Conservation (phyloP, 164 flowering plant species). For the Aristolochia fimbriata region DNA sequence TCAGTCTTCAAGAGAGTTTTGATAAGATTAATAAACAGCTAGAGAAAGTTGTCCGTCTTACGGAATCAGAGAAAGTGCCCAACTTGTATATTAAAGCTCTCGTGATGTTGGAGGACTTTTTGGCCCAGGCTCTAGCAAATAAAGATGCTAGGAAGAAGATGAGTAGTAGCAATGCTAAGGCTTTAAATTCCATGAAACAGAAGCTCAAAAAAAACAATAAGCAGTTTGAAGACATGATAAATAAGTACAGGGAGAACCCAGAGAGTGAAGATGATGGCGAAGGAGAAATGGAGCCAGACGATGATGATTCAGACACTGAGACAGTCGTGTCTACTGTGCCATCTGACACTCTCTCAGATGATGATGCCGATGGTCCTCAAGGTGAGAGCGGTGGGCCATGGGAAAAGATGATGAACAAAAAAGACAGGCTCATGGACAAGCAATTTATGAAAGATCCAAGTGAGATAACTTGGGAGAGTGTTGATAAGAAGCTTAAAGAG, state of each 20-base stretch:
- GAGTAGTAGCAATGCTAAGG: conserved; percentile 80
- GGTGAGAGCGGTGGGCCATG: conserved; percentile 28
- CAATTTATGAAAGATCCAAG: conserved; percentile 74
- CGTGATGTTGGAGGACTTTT: conserved; percentile 73
- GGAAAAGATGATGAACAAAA: conserved; percentile 62
- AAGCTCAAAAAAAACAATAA: conserved; percentile 86
- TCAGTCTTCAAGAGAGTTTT: conserved; percentile 71
- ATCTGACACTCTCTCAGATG: conserved; percentile 7
- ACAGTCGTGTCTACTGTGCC: conserved; percentile 29
- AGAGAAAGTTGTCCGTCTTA: conserved; percentile 80
- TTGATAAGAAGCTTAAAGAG: conserved; percentile 78
- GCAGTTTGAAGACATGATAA: conserved; percentile 69
- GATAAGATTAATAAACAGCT: conserved; percentile 85
- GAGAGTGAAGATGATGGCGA: conserved; percentile 50
- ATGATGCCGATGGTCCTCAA: conserved; percentile 21
- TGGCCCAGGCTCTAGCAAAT: conserved; percentile 64
- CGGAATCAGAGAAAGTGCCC: conserved; percentile 57
- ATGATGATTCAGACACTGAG: conserved; percentile 30
- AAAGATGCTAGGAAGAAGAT: conserved; percentile 94
- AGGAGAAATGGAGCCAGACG: conserved; percentile 21
- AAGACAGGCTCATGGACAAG: conserved; percentile 68
- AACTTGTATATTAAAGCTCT: conserved; percentile 64
- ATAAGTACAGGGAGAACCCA: conserved; percentile 63
- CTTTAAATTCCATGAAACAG: conserved; percentile 86
- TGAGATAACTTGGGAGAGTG: conserved; percentile 78